Evolutionary conservation across 768 basidiomycete genomes (phyloP).

Genomic region (Russula emetica): DNA sequence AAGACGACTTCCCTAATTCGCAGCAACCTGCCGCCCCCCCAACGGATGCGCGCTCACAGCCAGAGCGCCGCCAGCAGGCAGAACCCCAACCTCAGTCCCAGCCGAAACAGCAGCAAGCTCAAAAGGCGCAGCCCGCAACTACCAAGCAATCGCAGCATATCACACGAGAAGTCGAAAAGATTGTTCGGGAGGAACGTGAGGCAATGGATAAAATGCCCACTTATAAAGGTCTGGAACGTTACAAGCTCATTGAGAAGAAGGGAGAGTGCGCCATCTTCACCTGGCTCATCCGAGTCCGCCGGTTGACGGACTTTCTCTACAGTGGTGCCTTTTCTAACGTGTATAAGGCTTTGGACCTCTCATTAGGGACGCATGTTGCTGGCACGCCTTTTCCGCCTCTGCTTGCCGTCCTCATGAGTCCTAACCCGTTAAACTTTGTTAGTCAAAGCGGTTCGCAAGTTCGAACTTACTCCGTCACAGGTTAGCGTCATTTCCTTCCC

Average conservation of each 20-base stretch:
- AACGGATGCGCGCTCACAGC: slow-evolving; percentile 29
- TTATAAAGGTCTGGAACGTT: slow-evolving; percentile 81
- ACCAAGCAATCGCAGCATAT: slow-evolving; percentile 33
- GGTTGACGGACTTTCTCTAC: slow-evolving; percentile 30
- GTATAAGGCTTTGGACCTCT: slow-evolving; percentile 81
- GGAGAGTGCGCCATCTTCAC: slow-evolving; percentile 67
- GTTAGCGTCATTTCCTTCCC: slow-evolving; percentile 49
- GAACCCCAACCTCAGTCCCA: slow-evolving; percentile 33
- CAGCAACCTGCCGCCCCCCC: slow-evolving; percentile 14
- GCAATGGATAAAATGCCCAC: slow-evolving; percentile 74
- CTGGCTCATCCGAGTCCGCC: slow-evolving; percentile 14
- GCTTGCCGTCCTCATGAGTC: slow-evolving; percentile 27
- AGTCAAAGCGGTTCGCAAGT: slow-evolving; percentile 96
- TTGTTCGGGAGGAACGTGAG: slow-evolving; percentile 72
- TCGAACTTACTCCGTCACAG: slow-evolving; percentile 85
- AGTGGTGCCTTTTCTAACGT: slow-evolving; percentile 99
- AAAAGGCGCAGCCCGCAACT: slow-evolving; percentile 8
- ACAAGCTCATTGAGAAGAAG: slow-evolving; percentile 77
- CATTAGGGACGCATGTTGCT: slow-evolving; percentile 74
- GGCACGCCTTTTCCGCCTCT: slow-evolving; percentile 44
- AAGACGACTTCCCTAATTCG: slow-evolving; percentile 19
- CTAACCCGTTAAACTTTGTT: slow-evolving; percentile 19
- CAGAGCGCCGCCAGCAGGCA: slow-evolving; percentile 34
- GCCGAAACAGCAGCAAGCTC: slow-evolving; percentile 29
- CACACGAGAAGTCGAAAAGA: slow-evolving; percentile 52